phyloP scores from a whole-genome alignment of 2,329 filamentous ascomycete species.

The Xylariaceae sp. region DNA sequence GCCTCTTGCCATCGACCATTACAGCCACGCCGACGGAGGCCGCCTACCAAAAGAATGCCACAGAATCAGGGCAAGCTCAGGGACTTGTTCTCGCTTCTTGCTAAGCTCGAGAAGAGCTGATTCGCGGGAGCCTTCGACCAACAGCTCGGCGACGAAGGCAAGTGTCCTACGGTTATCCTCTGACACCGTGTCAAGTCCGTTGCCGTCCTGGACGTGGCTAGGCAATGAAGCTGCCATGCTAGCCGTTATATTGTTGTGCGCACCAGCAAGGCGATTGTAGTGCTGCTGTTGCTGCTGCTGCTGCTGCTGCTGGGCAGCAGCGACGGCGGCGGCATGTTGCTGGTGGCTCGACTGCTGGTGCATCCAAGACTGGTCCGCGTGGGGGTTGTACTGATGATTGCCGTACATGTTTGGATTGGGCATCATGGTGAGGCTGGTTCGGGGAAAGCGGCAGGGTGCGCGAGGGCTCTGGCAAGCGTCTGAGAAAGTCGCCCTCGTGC shows the following conservation, averaged over 20 bases:
- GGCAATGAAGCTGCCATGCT: constrained; percentile 30
- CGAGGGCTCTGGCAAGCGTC: not conserved
- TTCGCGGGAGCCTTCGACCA: constrained; percentile 82
- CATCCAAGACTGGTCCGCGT: constrained; percentile 59
- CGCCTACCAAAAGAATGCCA: constrained; percentile 95
- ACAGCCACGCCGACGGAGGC: no score
- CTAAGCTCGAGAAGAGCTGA: constrained; percentile 89
- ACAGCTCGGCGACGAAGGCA: constrained; percentile 82
- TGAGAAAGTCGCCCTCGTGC: no score
- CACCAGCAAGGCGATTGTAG: constrained; percentile 66
- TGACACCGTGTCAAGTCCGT: constrained; percentile 59
- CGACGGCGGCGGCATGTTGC: constrained; percentile 48
- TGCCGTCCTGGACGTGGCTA: constrained; percentile 43
- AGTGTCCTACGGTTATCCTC: constrained; percentile 93
- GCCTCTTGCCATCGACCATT: no score
- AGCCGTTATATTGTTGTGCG: constrained; percentile 44
- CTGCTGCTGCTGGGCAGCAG: constrained; percentile 45
- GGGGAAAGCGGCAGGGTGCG: not conserved
- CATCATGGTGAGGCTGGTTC: not conserved
- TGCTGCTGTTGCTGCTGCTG: constrained; percentile 57
- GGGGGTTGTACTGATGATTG: constrained; percentile 59
- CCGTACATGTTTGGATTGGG: constrained; percentile 57
- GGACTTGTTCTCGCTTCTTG: constrained; percentile 97
- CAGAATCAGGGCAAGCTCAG: constrained; percentile 87
- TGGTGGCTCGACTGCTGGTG: constrained; percentile 56